phyloP scores from a whole-genome alignment of 1,139 yeast species.

The Blastobotrys malaysiensis region DNA sequence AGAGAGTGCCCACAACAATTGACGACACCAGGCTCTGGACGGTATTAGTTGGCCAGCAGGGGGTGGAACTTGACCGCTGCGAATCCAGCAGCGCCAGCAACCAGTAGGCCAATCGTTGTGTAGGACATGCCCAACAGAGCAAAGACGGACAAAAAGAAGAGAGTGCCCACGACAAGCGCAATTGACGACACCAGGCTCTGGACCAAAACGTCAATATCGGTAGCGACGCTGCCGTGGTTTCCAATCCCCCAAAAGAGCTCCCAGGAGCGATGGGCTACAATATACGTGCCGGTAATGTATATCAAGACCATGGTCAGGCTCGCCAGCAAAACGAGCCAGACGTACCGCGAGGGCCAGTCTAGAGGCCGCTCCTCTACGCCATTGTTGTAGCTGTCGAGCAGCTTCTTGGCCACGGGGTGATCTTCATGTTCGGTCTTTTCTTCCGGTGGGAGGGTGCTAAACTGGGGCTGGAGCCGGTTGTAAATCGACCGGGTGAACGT shows the following conservation, averaged over 20 bases:
- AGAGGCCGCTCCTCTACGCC: not conserved
- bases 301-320: not conserved
- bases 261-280: not conserved
- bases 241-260: not conserved
- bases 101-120: not conserved
- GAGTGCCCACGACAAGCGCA: slow-evolving; percentile 6
- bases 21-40: slow-evolving; percentile 8
- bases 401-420: not conserved
- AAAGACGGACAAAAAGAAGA: slow-evolving; percentile 4
- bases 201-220: slow-evolving; percentile 2
- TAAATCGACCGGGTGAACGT: slow-evolving; percentile 20
- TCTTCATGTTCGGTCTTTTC: not conserved
- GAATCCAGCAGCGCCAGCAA: not conserved
- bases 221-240: not conserved
- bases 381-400: not conserved
- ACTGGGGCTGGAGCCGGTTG: slow-evolving; percentile 7
- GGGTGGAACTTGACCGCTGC: not conserved
- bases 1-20: slow-evolving; percentile 5
- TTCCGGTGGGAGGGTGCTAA: not conserved
- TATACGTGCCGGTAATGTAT: not conserved
- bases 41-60: not conserved
- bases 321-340: not conserved
- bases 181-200: slow-evolving; percentile 7
- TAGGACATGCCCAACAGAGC: not conserved
- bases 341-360: not conserved